Evolutionary conservation across 495 filamentous ascomycete genomes (phyloP), one percentile per base, ranked within the genome.

Genomic region (Tuber magnatum): DNA sequence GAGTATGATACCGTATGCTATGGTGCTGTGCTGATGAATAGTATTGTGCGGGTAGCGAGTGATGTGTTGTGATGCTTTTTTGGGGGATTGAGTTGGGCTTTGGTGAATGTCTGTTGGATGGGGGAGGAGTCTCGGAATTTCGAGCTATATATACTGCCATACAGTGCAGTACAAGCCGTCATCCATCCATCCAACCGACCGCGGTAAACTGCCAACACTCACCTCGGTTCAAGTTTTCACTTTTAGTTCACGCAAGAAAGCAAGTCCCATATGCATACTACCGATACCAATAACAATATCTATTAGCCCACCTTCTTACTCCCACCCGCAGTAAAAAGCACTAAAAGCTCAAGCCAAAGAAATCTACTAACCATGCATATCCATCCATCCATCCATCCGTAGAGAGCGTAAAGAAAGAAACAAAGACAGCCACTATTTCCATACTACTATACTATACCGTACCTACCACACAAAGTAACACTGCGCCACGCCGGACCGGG

Each of bases 321-420:
- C 22, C 7, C 48, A 10, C 48, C 51, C 51, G n/a, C 10, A 28
- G 51, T 61, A 61, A 61, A 61, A 61, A 61, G 51, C n/a, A 61
- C 51, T 61, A 51, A n/a, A 51, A 51, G 20, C 22, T 61, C n/a
- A 61, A 61, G 9, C 51, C n/a, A n/a, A 0, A 61, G 51, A 61
- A 61, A 61, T 61, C 51, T 61, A 61, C 51, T 10, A 61, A 61
- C 51, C n/a, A 61, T 61, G 24, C n/a, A n/a, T n/a, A n/a, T 56
- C 48, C 48, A 61, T 61, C 51, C 51, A n/a, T 56, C 48, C 48
- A 61, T 61, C 51, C 51, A 61, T 28, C 51, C n/a, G 51, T 14
- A 61, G 24, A 32, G n/a, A n/a, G 51, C 51, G n/a, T 28, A 28
- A 61, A n/a, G 28, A 51, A 51, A n/a, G 7, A 51, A n/a, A n/a